Percentiles rank a stretch among this genome's conserved stretches.
Conservation (phyloP, 257 asterid species). For the Ilex asprella region DNA sequence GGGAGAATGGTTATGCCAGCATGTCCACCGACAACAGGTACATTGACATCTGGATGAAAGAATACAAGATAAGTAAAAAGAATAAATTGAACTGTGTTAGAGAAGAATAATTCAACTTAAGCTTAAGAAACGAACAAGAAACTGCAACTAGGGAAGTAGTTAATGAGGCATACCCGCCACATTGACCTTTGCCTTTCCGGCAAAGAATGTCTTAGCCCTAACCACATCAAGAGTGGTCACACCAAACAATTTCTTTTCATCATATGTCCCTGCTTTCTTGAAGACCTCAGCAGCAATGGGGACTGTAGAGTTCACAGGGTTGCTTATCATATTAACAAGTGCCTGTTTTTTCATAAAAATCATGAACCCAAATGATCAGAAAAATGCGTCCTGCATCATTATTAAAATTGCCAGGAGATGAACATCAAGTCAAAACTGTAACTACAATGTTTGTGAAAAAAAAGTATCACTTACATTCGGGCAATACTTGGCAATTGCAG, state of each 20-base stretch:
- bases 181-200: slow-evolving; percentile 23
- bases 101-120: background rate
- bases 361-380: background rate
- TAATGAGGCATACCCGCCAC: slow-evolving; percentile 20
- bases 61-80: background rate
- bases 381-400: background rate
- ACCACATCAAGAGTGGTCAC: slow-evolving; percentile 31
- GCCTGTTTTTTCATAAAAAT: slow-evolving; percentile 11
- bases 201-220: slow-evolving; percentile 30
- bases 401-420: background rate
- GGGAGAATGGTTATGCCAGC: slow-evolving; percentile 32
- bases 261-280: slow-evolving; percentile 27
- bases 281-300: slow-evolving; percentile 33
- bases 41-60: slow-evolving; percentile 20
- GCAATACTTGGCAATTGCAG: slow-evolving; percentile 25
- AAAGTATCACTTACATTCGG: slow-evolving; percentile 16
- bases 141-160: too few species aligned
- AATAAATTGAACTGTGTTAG: background rate
- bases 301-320: slow-evolving; percentile 31
- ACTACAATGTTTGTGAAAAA: background rate
- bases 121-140: too few species aligned
- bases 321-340: slow-evolving; percentile 25
- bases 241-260: slow-evolving; percentile 30
- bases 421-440: background rate
- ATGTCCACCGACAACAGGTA: slow-evolving; percentile 31